Percentiles rank a stretch among this genome's conserved stretches.
phyloP scores from a whole-genome alignment of 805 yeast species.

The Pichia membranifaciens region DNA sequence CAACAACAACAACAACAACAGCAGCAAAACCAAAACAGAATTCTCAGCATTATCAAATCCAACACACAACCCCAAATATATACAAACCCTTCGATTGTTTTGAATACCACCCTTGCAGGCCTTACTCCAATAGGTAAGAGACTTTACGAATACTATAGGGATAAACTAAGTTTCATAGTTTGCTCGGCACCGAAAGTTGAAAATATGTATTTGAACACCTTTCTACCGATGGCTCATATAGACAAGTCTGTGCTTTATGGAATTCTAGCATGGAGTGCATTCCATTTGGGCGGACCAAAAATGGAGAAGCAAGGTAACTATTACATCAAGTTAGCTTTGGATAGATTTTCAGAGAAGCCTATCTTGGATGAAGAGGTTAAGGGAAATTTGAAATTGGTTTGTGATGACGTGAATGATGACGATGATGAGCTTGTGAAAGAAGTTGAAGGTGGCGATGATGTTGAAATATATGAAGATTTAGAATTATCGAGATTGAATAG shows the following conservation, averaged over 20 bases:
- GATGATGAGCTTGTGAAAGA: slow-evolving; percentile 22
- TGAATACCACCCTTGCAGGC: slow-evolving; percentile 23
- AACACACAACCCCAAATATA: slow-evolving; percentile 17
- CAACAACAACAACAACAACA: background rate
- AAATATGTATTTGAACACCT: slow-evolving; percentile 46
- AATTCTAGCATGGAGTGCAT: slow-evolving; percentile 51
- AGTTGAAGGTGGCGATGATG: slow-evolving; percentile 13
- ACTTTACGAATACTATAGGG: slow-evolving; percentile 41
- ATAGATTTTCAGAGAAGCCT: slow-evolving; percentile 34
- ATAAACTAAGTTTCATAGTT: slow-evolving; percentile 36
- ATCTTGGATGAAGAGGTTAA: slow-evolving; percentile 19
- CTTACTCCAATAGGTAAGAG: slow-evolving; percentile 33
- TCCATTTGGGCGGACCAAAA: slow-evolving; percentile 35
- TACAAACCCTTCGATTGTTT: slow-evolving; percentile 27
- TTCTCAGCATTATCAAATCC: background rate
- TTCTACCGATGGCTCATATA: slow-evolving; percentile 49
- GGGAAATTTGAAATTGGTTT: slow-evolving; percentile 20
- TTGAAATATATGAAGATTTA: slow-evolving; percentile 5
- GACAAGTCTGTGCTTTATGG: slow-evolving; percentile 48
- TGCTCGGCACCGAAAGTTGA: slow-evolving; percentile 47
- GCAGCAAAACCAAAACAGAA: background rate
- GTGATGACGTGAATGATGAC: slow-evolving; percentile 23
- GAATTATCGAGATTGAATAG: slow-evolving; percentile 18
- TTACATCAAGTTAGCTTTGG: slow-evolving; percentile 43
- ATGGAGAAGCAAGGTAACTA: slow-evolving; percentile 44